Evolutionary conservation across 2,329 filamentous ascomycete genomes (phyloP).

Genomic region (Monosporascus sp.): DNA sequence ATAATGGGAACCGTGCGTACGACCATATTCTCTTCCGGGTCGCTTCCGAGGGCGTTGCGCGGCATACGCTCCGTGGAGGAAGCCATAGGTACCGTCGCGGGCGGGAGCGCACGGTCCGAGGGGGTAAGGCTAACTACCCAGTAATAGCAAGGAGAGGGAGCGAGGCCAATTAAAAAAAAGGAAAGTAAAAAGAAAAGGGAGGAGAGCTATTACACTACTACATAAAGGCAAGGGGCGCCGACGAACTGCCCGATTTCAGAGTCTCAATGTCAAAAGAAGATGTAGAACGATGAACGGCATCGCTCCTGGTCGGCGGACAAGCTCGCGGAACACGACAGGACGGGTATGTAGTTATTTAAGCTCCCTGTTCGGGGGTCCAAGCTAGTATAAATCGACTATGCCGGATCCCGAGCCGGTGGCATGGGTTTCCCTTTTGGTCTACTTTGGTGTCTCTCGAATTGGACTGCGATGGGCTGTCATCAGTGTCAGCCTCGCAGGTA

Average conservation of each 20-base stretch:
- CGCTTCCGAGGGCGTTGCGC: conserved; percentile 35
- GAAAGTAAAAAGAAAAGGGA: background rate
- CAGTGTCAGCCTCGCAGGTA: background rate
- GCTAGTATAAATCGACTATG: background rate
- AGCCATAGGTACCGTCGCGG: conserved; percentile 43
- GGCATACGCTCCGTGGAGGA: conserved; percentile 47
- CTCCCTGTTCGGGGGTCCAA: background rate
- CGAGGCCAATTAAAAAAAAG: background rate
- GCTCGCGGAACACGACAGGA: background rate
- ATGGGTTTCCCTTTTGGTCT: background rate
- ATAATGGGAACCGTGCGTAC: conserved; percentile 52
- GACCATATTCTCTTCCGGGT: conserved; percentile 41
- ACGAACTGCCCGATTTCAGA: conserved; percentile 9
- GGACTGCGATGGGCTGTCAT: background rate
- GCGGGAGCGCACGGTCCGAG: conserved; percentile 1
- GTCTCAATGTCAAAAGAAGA: conserved; percentile 10
- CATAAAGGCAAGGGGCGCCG: conserved; percentile 7
- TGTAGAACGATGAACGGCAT: conserved; percentile 18
- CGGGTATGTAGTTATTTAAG: background rate
- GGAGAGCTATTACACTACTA: background rate
- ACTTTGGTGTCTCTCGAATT: background rate
- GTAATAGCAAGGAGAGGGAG: background rate
- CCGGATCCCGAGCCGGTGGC: background rate
- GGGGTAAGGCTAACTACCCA: background rate
- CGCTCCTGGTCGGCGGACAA: conserved; percentile 11